Evolutionary conservation across 306 rosid species (phyloP), one percentile per base, ranked within the genome.

Genomic region (Herpetospermum pedunculosum): DNA sequence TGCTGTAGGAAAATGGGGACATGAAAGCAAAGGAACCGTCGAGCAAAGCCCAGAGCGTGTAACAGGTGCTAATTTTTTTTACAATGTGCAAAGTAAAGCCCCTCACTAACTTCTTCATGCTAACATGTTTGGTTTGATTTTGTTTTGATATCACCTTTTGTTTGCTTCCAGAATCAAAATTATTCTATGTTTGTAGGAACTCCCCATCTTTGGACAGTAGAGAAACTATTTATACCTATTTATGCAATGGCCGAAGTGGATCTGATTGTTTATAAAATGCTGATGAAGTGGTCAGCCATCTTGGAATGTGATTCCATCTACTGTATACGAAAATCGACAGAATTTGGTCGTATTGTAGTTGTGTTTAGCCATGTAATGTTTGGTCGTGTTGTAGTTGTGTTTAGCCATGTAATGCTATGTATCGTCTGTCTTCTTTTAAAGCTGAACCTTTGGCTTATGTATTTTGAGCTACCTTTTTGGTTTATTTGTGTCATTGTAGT

Each of bases 21-120:
- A 38, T 58, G 11, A 91, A 87, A 83, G 84, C 85, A 74, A 90
- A 85, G 81, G 97, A 88, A 41, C 43, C 78, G 25, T 84, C 97
- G 25, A 85, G 86, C 93, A 95, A 95, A 86, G 82, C 85, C 79
- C 96, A 89, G 83, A 89, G 80, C 76, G 96, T 95, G 60, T 89
- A 81, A 84, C 52, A 70, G 74, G 74, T 70, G 58, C 74, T 16
- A 16, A 25, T 15, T 6, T 43, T 41, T 23, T 21, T 6, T 5
- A 64, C 26, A 4, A 19, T 21, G 70, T 62, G 46, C 21, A 14
- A 28, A 58, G 2, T 44, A 4, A 34, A 62, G 44, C 21, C 8
- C 70, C 13, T 16, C 14, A 38, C n/a, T 64, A 38, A n/a, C 1
- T 67, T 67, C 34, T 25, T 25, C 38, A 14, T 12, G 49, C 6